Evolutionary conservation across 441 rosid genomes (phyloP).

Genomic region (Gossypium armourianum): DNA sequence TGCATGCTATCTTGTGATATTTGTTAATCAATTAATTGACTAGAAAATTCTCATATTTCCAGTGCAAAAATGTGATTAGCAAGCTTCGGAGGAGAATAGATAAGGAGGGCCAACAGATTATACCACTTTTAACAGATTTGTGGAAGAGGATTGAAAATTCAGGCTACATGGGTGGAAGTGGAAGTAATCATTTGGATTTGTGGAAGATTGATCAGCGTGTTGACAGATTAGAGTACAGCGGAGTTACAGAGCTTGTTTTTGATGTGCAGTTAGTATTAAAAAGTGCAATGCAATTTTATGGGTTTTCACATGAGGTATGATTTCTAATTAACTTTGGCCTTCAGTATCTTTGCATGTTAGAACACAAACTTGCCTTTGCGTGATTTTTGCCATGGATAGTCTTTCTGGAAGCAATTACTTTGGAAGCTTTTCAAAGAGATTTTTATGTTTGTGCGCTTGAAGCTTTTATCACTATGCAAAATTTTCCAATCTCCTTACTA

Average conservation of each 20-base stretch:
- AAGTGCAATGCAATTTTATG: constrained; percentile 77
- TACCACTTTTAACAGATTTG: constrained; percentile 74
- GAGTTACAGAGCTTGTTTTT: constrained; percentile 75
- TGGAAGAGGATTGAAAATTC: constrained; percentile 79
- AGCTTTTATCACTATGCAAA: not conserved
- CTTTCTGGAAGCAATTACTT: constrained; percentile 7
- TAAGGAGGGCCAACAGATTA: constrained; percentile 90
- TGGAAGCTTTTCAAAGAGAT: not conserved
- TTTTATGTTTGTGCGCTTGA: not conserved
- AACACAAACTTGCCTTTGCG: not conserved
- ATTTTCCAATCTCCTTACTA: not conserved
- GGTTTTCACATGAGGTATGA: constrained; percentile 81
- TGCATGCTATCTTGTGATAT: not conserved
- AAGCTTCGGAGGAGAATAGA: constrained; percentile 83
- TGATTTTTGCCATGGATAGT: not conserved
- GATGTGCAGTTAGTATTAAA: constrained; percentile 83
- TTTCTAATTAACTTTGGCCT: not conserved
- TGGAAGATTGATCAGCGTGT: constrained; percentile 77
- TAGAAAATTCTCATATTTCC: constrained; percentile 22
- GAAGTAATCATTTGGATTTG: constrained; percentile 63
- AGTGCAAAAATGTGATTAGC: constrained; percentile 85
- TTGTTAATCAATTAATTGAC: constrained; percentile 5
- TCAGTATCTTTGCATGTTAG: not conserved
- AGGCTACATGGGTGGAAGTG: constrained; percentile 50
- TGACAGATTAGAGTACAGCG: constrained; percentile 66